These are phyloP conservation scores for Dalbergia oliveri DNA, from an alignment of 306 rosid species.

Conservation along the genomic window DNA sequence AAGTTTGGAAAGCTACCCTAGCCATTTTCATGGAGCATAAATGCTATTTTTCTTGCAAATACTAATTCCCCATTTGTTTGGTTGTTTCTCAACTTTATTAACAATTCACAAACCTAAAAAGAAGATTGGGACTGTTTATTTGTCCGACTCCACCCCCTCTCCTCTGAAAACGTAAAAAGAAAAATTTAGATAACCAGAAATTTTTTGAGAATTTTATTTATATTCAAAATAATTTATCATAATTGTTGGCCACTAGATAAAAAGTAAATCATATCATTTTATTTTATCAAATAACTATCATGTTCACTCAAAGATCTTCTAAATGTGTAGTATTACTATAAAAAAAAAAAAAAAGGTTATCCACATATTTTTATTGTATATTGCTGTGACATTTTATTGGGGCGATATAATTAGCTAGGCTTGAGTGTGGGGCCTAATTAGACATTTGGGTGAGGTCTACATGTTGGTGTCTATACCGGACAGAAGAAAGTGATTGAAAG, in stretches of 20 bases:
- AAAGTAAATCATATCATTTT: too few species aligned
- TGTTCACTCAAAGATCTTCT: too few species aligned
- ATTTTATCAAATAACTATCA: too few species aligned
- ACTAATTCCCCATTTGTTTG: conserved; percentile 22
- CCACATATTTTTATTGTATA: neutral
- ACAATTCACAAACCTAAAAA: neutral
- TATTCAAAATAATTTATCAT: too few species aligned
- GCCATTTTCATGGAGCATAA: conserved; percentile 15
- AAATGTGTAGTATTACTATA: too few species aligned
- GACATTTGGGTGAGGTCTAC: conserved; percentile 68
- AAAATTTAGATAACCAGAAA: too few species aligned
- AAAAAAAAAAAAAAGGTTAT: neutral
- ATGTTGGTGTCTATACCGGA: conserved; percentile 68
- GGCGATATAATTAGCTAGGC: conserved; percentile 58
- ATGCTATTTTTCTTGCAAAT: conserved; percentile 19
- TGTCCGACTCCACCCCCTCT: neutral
- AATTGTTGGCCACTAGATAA: too few species aligned
- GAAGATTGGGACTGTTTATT: conserved; percentile 19
- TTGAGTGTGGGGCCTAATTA: conserved; percentile 57
- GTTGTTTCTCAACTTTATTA: conserved; percentile 13
- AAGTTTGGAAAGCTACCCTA: neutral
- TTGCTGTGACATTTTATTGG: conserved; percentile 38
- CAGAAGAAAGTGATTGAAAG: conserved; percentile 62
- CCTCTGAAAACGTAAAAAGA: too few species aligned
- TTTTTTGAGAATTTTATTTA: too few species aligned